Evolutionary conservation across 345 rosid genomes (phyloP).

Genomic region (Lumnitzera littorea): DNA sequence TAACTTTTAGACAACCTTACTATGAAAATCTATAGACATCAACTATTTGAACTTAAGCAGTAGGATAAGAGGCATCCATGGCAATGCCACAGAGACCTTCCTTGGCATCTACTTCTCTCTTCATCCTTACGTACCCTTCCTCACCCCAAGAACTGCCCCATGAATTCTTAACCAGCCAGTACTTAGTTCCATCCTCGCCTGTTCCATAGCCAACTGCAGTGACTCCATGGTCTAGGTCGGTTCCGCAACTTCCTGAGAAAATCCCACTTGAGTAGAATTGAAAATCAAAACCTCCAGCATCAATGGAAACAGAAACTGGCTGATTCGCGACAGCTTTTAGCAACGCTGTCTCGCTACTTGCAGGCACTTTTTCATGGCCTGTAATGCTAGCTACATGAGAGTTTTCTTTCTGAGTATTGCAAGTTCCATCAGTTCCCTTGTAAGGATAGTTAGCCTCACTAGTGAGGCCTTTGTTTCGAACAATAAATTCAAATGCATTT

Average conservation of each 20-base stretch:
- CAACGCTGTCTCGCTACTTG: background rate
- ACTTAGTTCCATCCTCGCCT: constrained; percentile 7
- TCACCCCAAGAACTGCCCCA: constrained; percentile 4
- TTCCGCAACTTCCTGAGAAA: constrained; percentile 5
- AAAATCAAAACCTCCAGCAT: constrained; percentile 25
- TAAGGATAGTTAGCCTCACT: constrained; percentile 7
- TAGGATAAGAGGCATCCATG: too few species aligned
- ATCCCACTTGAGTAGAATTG: constrained; percentile 2
- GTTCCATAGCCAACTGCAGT: constrained; percentile 12
- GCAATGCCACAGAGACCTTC: too few species aligned
- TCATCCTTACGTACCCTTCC: constrained; percentile 4
- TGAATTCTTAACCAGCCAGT: constrained; percentile 7
- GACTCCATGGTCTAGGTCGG: constrained; percentile 12
- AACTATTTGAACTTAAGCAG: too few species aligned
- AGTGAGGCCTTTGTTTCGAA: constrained; percentile 3
- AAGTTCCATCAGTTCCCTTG: constrained; percentile 1
- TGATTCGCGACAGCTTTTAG: constrained; percentile 7
- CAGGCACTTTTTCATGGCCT: constrained; percentile 2
- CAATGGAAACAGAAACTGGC: constrained; percentile 28
- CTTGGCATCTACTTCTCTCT: constrained; percentile 7
- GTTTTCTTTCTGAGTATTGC: background rate
- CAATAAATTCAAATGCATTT: constrained; percentile 4
- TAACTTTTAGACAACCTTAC: too few species aligned
- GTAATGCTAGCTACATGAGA: background rate
- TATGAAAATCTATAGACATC: too few species aligned